Evolutionary conservation across 805 yeast genomes (phyloP).

Genomic region (Yarrowia sp.): DNA sequence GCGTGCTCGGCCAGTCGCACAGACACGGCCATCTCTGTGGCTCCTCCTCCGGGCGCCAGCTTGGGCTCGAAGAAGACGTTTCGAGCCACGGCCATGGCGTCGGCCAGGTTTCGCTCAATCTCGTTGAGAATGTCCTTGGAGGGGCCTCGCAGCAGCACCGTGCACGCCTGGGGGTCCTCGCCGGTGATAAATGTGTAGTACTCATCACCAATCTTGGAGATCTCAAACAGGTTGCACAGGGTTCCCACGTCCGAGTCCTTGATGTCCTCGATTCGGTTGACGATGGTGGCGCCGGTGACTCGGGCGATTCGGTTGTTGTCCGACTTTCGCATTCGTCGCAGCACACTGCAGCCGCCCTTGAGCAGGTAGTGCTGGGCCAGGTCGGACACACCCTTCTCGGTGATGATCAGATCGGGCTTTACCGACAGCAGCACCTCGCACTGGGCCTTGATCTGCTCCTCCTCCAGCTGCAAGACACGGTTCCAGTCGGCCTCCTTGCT

Average conservation of each 20-base stretch:
- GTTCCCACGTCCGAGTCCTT: constrained; percentile 90
- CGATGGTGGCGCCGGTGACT: constrained; percentile 97
- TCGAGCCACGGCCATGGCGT: constrained; percentile 97
- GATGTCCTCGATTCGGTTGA: constrained; percentile 92
- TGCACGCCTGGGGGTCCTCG: constrained; percentile 88
- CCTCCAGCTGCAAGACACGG: constrained; percentile 93
- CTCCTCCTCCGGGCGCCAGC: constrained; percentile 98
- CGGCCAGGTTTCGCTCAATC: constrained; percentile 95
- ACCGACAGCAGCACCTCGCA: constrained; percentile 84
- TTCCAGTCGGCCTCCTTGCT: constrained; percentile 97
- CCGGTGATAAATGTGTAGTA: constrained; percentile 85
- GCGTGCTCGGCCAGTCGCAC: constrained; percentile 90
- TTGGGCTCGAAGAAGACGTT: constrained; percentile 95
- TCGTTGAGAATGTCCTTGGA: constrained; percentile 96
- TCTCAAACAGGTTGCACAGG: constrained; percentile 87
- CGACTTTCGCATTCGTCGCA: constrained; percentile 93
- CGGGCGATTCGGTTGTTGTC: constrained; percentile 97
- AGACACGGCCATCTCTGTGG: constrained; percentile 97
- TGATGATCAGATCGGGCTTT: constrained; percentile 92
- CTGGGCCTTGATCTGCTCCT: constrained; percentile 88
- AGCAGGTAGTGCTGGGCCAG: constrained; percentile 95
- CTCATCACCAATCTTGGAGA: constrained; percentile 96
- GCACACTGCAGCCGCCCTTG: constrained; percentile 89
- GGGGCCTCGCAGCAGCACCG: constrained; percentile 91
- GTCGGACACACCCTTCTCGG: constrained; percentile 98